Evolutionary conservation across 2,329 filamentous ascomycete species (phyloP), one percentile per base, ranked within the genome.

Genomic region (Fusarium sp.): DNA sequence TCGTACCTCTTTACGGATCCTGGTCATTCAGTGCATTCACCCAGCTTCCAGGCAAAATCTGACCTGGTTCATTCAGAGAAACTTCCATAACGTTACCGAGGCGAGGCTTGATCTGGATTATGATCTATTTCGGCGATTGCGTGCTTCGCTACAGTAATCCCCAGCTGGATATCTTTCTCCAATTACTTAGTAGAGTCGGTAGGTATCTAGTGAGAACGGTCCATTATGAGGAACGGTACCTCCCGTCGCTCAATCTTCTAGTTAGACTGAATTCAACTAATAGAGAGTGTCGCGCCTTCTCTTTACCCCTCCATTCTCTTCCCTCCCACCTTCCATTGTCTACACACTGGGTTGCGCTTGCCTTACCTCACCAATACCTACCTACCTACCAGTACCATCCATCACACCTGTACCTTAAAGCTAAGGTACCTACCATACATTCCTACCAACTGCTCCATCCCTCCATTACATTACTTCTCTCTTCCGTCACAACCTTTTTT

Each of bases 291-390:
- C 55, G 62, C 25, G 30, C 63, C 51, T 58, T 40, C 40, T 49
- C 65, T 64, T 59, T 65, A 69, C 61, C 68, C 68, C 68, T 66
- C 55, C 54, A 56, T 60, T 27, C 29, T 64, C 45, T 57, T 51
- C 51, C 27, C 53, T 58, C 45, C 48, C 49, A 53, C 54, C 34
- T 60, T 25, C 34, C 34, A 37, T 25, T 37, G 46, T 60, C 56
- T 30, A 37, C 34, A 12, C n/a, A 57, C 57, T 37, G 10, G 34
- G 34, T 37, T 54, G 22, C n/a, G 14, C 46, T 27, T 24, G 24
- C 24, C 49, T 41, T 37, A 32, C 40, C 53, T 34, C 34, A 30
- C 32, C 32, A 34, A 34, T 34, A 34, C 16, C 18, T 29, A 29
- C 16, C 18, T 29, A 29, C 29, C 25, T 27, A 27, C 25, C 25